phyloP scores from a whole-genome alignment of 306 rosid genomes.

The Casuarina equisetifolia region DNA sequence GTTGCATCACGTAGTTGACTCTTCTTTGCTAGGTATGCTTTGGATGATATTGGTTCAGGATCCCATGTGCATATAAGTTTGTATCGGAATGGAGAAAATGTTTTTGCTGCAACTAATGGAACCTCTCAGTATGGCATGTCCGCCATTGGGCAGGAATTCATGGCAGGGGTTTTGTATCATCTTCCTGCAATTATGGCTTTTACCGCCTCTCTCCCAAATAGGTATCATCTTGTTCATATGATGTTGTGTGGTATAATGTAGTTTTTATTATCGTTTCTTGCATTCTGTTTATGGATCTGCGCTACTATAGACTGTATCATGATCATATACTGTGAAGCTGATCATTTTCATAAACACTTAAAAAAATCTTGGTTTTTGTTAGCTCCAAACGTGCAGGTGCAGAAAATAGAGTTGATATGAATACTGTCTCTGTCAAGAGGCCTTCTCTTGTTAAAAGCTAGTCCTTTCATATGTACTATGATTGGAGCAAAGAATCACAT shows the following conservation, averaged over 20 bases:
- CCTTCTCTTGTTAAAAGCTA: background rate
- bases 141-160: constrained; percentile 65
- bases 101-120: constrained; percentile 62
- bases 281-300: background rate
- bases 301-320: background rate
- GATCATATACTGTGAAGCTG: background rate
- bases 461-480: background rate
- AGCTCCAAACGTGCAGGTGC: background rate
- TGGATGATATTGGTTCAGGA: constrained; percentile 90
- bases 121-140: constrained; percentile 77
- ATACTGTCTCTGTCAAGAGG: background rate
- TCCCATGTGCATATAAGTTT: constrained; percentile 88
- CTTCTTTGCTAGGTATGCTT: constrained; percentile 52
- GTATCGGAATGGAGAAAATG: constrained; percentile 74
- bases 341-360: background rate
- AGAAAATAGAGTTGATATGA: background rate
- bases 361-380: background rate
- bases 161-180: constrained; percentile 90
- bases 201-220: constrained; percentile 80
- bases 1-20: constrained; percentile 25
- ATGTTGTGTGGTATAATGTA: background rate
- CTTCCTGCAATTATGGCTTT: constrained; percentile 78
- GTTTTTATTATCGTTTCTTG: background rate
- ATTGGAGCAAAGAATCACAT: background rate
- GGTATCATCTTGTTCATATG: constrained; percentile 45